Evolutionary conservation across 148 eudicot species (phyloP), one percentile per base, ranked within the genome.

Genomic region (Chenopodium quinoa): DNA sequence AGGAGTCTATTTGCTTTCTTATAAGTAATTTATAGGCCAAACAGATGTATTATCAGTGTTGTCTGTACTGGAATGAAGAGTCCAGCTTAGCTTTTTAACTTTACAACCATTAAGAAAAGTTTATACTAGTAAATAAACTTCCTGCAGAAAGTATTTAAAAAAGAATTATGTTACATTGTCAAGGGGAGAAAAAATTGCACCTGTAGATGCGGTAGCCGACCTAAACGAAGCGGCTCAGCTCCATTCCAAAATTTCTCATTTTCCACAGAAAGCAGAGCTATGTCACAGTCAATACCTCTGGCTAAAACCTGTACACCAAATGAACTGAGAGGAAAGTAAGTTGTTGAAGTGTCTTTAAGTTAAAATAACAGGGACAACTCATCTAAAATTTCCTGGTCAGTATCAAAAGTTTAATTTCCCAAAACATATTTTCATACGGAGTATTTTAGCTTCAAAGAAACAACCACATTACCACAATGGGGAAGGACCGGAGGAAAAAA

Each of bases 201-300:
- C 99, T 95, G 99, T 83, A 95, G 93, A 84, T 83, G 84, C 78
- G 99, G 99, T 89, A 93, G 84, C 67, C 83, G 88, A 63, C 99
- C 99, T 80, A 95, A 86, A 12, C 85, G 82, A 62, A 95, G 90
- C 37, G 99, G 92, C 83, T 92, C 95, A 52, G 91, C 93, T 80
- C 93, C 97, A 84, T 89, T 79, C 99, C 99, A 95, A 82, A 95
- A 95, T 47, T 89, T 91, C 85, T 92, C 86, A 75, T 88, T 93
- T 84, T 95, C 99, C 79, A 95, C 97, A 50, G 97, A 85, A 75
- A 95, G 97, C 88, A 95, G 86, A 75, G 99, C 99, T 81, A 95
- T 84, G 79, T 95, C 99, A 85, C 99, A 95, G 81, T 93, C 99
- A 50, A 95, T 86, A 27, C 99, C 99, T 88, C 89, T 90, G 82